A percentile compares a stretch with the other conserved stretches of the same genome.
These are phyloP conservation scores for Gilbertella persicaria DNA, from an alignment of 371 early-diverging fungal genomes.

Conservation along the genomic window DNA sequence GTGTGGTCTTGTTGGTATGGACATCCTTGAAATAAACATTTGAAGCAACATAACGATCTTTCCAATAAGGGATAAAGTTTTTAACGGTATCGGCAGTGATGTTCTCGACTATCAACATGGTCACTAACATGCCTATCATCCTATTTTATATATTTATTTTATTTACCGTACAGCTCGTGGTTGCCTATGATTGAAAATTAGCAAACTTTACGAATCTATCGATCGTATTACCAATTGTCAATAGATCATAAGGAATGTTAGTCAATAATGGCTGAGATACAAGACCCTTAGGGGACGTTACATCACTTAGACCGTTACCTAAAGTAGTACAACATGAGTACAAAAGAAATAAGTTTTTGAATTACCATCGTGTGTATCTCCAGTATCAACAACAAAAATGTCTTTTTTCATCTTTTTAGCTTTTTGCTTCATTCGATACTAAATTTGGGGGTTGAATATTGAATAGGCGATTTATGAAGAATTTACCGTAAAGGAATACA, in stretches of 20 bases:
- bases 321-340: neutral
- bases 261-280: conserved; percentile 49
- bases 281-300: conserved; percentile 39
- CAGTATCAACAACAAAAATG: conserved; percentile 61
- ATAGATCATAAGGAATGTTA: conserved; percentile 50
- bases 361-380: conserved; percentile 55
- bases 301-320: conserved; percentile 56
- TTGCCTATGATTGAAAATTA: conserved; percentile 39
- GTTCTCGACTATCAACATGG: conserved; percentile 29
- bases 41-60: conserved; percentile 53
- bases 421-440: conserved; percentile 51
- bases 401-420: conserved; percentile 47
- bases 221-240: conserved; percentile 36
- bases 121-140: conserved; percentile 2
- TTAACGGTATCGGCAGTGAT: conserved; percentile 34
- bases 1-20: conserved; percentile 47
- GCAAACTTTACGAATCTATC: neutral
- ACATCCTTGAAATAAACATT: conserved; percentile 53
- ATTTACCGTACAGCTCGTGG: conserved; percentile 58
- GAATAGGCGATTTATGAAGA: neutral
- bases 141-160: neutral
- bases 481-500: conserved; percentile 52
- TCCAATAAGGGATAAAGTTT: conserved; percentile 56
- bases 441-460: neutral
- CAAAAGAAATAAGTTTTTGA: neutral